Evolutionary conservation across 768 basidiomycete species (phyloP).

Genomic region (Rhodotorula diobovata): DNA sequence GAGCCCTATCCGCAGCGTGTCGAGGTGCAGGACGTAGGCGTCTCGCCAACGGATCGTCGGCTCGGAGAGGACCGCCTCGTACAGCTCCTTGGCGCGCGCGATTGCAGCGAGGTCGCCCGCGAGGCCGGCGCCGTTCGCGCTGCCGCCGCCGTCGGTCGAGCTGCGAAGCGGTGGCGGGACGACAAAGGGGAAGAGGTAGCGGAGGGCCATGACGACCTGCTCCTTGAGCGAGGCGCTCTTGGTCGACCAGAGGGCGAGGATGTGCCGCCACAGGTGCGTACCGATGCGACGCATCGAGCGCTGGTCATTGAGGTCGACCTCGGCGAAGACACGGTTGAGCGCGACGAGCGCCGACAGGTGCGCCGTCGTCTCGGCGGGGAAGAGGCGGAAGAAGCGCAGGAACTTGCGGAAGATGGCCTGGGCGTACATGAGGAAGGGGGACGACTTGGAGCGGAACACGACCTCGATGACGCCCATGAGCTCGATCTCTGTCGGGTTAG

Average conservation of each 20-base stretch:
- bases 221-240: constrained; percentile 75
- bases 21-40: constrained; percentile 31
- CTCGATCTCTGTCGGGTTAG: constrained; percentile 56
- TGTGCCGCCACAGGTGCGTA: constrained; percentile 57
- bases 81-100: constrained; percentile 26
- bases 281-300: constrained; percentile 61
- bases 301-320: constrained; percentile 71
- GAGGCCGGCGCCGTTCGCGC: background rate
- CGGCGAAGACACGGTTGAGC: constrained; percentile 57
- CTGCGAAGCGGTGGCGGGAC: constrained; percentile 34
- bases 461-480: constrained; percentile 62
- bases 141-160: background rate
- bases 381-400: constrained; percentile 60
- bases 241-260: constrained; percentile 71
- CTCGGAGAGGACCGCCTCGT: constrained; percentile 32
- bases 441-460: constrained; percentile 58
- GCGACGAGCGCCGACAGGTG: constrained; percentile 69
- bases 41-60: constrained; percentile 36
- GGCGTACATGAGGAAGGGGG: constrained; percentile 57
- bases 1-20: constrained; percentile 16
- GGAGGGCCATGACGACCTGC: constrained; percentile 67
- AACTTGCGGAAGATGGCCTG: constrained; percentile 59
- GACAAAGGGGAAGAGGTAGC: constrained; percentile 67
- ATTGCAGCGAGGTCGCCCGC: background rate
- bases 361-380: constrained; percentile 69